A percentile compares a stretch with the other conserved stretches of the same genome.
Evolutionary conservation across 352 stramenopile genomes (phyloP).

Genomic region (Lagenidium giganteum): DNA sequence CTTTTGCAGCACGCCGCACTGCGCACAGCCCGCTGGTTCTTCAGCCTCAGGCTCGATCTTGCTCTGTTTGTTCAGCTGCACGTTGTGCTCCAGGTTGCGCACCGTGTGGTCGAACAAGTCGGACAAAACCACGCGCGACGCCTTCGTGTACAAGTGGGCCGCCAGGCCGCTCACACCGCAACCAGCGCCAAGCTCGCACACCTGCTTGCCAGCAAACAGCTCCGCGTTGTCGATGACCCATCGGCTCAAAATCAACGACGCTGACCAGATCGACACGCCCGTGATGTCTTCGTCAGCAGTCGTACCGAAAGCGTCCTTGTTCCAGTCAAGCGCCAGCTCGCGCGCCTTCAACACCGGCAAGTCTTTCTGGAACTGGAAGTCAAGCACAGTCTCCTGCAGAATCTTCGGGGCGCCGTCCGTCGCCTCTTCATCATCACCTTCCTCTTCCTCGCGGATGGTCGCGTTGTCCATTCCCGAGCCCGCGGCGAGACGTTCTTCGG

Average conservation of each 20-base stretch:
- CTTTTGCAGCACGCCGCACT: constrained; percentile 65
- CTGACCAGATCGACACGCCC: constrained; percentile 88
- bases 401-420: constrained; percentile 38
- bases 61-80: constrained; percentile 55
- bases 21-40: constrained; percentile 28
- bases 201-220: constrained; percentile 62
- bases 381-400: constrained; percentile 76
- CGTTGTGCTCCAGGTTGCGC: constrained; percentile 78
- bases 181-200: constrained; percentile 79
- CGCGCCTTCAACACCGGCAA: constrained; percentile 61
- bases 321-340: constrained; percentile 83
- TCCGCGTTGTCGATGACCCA: constrained; percentile 71
- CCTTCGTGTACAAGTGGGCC: constrained; percentile 71
- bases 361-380: constrained; percentile 63
- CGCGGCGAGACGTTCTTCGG: constrained; percentile 71
- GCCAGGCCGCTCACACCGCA: constrained; percentile 79
- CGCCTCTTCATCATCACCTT: constrained; percentile 27
- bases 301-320: constrained; percentile 74
- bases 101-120: constrained; percentile 84
- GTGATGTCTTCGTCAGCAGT: constrained; percentile 84
- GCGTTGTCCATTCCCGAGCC: constrained; percentile 72
- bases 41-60: not conserved
- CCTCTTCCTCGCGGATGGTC: constrained; percentile 50
- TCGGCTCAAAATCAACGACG: constrained; percentile 78
- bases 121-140: constrained; percentile 72